A percentile compares a stretch with the other conserved stretches of the same genome.
These are phyloP conservation scores for Tephrocybe sp. DNA, from an alignment of 768 basidiomycete genomes.

Conservation along the genomic window DNA sequence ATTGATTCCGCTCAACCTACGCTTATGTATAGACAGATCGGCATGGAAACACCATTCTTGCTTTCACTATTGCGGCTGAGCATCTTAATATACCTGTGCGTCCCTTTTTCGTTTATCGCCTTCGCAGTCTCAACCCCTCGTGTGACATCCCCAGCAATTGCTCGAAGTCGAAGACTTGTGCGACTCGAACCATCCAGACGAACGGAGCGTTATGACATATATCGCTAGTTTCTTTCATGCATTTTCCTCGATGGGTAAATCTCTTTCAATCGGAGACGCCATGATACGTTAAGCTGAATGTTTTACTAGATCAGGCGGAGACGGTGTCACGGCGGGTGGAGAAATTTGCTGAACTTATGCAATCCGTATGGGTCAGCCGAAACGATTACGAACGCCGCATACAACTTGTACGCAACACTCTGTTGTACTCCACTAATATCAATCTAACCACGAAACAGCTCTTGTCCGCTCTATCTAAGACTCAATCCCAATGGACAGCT, in stretches of 20 bases:
- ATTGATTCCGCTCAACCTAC: constrained; percentile 11
- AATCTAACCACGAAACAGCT: constrained; percentile 39
- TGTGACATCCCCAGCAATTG: too few species aligned
- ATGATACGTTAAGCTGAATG: constrained; percentile 8
- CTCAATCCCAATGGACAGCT: constrained; percentile 70
- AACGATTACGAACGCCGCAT: constrained; percentile 94
- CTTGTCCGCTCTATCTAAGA: constrained; percentile 63
- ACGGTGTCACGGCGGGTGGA: constrained; percentile 92
- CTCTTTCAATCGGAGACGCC: not conserved
- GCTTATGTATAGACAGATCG: constrained; percentile 58
- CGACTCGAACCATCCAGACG: constrained; percentile 85
- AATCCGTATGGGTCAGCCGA: constrained; percentile 81
- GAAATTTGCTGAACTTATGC: constrained; percentile 96
- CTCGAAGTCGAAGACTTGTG: constrained; percentile 96
- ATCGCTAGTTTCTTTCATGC: constrained; percentile 98
- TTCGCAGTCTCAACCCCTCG: not conserved
- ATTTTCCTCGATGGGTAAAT: constrained; percentile 92
- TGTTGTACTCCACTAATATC: not conserved
- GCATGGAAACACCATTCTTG: constrained; percentile 81
- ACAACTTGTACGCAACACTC: constrained; percentile 51
- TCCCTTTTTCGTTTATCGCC: constrained; percentile 11
- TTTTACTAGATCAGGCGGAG: constrained; percentile 80
- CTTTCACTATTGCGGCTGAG: constrained; percentile 86
- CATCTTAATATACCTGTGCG: constrained; percentile 89
- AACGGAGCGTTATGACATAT: constrained; percentile 97